Percentiles rank a stretch among this genome's conserved stretches.
phyloP scores from a whole-genome alignment of 208 protist genomes.

The Porcisia deanei region DNA sequence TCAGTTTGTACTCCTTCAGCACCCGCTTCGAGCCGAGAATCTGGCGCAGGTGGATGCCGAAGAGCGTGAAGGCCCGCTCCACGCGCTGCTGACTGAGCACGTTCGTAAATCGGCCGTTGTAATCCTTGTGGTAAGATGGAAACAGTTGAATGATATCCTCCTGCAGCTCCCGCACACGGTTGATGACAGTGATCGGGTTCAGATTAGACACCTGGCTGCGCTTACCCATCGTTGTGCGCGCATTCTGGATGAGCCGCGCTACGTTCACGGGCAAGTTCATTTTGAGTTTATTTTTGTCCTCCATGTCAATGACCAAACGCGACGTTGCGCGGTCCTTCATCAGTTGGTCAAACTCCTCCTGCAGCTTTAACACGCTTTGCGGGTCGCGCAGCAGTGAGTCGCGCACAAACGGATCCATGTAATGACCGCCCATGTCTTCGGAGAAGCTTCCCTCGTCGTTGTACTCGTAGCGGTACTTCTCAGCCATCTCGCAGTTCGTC shows the following conservation, averaged over 20 bases:
- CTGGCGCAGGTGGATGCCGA: conserved; percentile 93
- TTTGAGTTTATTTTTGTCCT: conserved; percentile 66
- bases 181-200: conserved; percentile 87
- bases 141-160: conserved; percentile 83
- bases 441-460: conserved; percentile 74
- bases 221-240: conserved; percentile 94
- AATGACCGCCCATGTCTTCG: conserved; percentile 71
- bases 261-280: conserved; percentile 95
- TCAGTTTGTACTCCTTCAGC: conserved; percentile 94
- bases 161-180: conserved; percentile 74
- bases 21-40: conserved; percentile 95
- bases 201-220: conserved; percentile 90
- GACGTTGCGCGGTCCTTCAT: conserved; percentile 75
- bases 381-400: conserved; percentile 83
- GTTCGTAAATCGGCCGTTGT: conserved; percentile 73
- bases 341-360: conserved; percentile 93
- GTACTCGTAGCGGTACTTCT: conserved; percentile 81
- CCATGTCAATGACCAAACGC: conserved; percentile 68
- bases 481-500: conserved; percentile 68
- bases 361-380: conserved; percentile 67
- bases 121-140: conserved; percentile 71
- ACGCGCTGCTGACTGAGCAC: conserved; percentile 92
- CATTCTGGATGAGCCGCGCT: conserved; percentile 95
- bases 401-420: conserved; percentile 87
- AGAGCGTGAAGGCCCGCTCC: conserved; percentile 95